Evolutionary conservation across 768 basidiomycete genomes (phyloP), one percentile per base, ranked within the genome.

Genomic region (Gelatoporia subvermispora): DNA sequence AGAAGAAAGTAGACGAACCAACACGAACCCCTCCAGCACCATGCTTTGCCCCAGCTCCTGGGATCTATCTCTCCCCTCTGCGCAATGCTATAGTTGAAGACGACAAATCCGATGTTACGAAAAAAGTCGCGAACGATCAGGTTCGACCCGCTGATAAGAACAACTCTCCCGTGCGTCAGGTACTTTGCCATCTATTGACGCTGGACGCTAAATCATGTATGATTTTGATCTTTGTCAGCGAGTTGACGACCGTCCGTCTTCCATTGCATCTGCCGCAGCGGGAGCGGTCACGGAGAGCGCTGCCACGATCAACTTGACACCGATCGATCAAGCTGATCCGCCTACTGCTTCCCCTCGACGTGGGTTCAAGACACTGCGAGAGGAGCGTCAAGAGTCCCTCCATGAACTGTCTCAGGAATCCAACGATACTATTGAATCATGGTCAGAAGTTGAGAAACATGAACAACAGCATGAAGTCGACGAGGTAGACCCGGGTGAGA

Each of bases 361-460:
- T n/a, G n/a, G n/a, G n/a, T n/a, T 15, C 28, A 35, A 17, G 24
- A 8, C n/a, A 17, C n/a, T 5, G 34, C 4, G n/a, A n/a, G 16
- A 18, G 24, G 8, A 5, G 38, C 10, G 35, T n/a, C 16, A 8
- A 35, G 3, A 48, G 17, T 15, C 22, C 3, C 17, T 8, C 8
- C 28, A 34, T 4, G 28, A 13, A 5, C 35, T 11, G 2, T 57
- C 60, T 0, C 60, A 61, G 41, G 52, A 48, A 25, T 53, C 57
- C 46, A 58, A 58, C 25, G 68, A 69, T 50, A 70, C 55, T 31
- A 72, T 72, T 25, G 68, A 72, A 47, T 71, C 67, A 28, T 72
- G 71, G 71, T 47, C 57, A 10, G 43, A 35, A 21, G 28, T 25
- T 43, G 28, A 31, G 28, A 31, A 31, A 5, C 28, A 5, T 13